These are phyloP conservation scores for Nepenthes mirabilis DNA, from an alignment of 148 eudicot genomes.

Conservation along the genomic window DNA sequence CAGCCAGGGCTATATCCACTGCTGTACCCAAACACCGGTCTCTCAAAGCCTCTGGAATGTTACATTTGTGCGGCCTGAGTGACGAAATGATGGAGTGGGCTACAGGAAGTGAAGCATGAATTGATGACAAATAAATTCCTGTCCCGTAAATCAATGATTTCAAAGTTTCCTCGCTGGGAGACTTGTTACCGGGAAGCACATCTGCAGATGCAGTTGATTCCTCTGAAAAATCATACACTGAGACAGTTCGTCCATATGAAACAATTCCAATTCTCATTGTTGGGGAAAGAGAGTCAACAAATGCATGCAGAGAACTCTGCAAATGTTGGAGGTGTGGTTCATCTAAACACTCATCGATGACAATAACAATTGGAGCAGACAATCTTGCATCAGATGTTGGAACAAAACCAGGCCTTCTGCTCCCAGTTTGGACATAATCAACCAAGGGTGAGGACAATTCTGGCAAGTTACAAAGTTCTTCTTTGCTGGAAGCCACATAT, in stretches of 20 bases:
- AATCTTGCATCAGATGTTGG: conserved; percentile 84
- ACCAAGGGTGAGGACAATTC: conserved; percentile 67
- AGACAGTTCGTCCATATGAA: conserved; percentile 71
- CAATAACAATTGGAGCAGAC: conserved; percentile 79
- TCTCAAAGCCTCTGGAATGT: conserved; percentile 63
- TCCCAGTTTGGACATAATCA: conserved; percentile 68
- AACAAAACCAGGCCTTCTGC: conserved; percentile 63
- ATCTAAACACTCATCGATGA: conserved; percentile 81
- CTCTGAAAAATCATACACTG: conserved; percentile 85
- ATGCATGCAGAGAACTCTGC: conserved; percentile 89
- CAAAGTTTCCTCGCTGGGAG: conserved; percentile 61
- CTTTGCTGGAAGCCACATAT: conserved; percentile 70
- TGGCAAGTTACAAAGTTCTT: conserved; percentile 65
- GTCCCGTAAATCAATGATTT: conserved; percentile 80
- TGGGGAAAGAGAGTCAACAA: conserved; percentile 81
- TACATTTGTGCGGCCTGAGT: conserved; percentile 50
- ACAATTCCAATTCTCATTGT: conserved; percentile 81
- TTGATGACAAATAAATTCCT: conserved; percentile 74
- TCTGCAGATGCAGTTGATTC: conserved; percentile 91
- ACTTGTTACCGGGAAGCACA: conserved; percentile 64
- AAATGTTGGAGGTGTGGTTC: conserved; percentile 85
- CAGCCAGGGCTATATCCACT: conserved; percentile 76
- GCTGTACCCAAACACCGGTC: conserved; percentile 92
- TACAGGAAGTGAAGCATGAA: conserved; percentile 81
- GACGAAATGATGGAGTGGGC: conserved; percentile 83